A percentile compares a stretch with the other conserved stretches of the same genome.
Evolutionary conservation across 2,329 filamentous ascomycete species (phyloP).

Genomic region (Alternaria ethzedia): DNA sequence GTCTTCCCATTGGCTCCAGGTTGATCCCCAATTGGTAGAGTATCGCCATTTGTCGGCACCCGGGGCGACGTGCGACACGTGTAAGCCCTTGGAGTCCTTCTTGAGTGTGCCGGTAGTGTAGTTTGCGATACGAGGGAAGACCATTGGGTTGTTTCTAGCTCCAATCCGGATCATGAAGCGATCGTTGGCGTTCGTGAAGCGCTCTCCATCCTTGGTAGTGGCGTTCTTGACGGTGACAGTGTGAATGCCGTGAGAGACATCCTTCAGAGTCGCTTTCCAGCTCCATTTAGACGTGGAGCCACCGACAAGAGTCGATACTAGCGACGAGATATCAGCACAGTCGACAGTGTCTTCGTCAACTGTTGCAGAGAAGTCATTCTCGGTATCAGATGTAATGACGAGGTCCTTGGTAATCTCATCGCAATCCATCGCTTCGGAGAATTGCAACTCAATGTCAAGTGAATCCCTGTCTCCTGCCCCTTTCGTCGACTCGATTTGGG

Average conservation of each 20-base stretch:
- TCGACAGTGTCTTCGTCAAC: not conserved
- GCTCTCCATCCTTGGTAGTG: conserved; percentile 50
- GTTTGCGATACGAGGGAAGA: not conserved
- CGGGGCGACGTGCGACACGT: not conserved
- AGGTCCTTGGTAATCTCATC: not conserved
- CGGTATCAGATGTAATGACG: not conserved
- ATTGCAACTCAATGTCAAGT: not conserved
- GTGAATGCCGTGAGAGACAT: conserved; percentile 68
- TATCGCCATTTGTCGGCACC: not conserved
- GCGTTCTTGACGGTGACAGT: conserved; percentile 64
- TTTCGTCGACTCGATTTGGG: conserved; percentile 58
- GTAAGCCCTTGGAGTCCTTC: not conserved
- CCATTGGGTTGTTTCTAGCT: conserved; percentile 57
- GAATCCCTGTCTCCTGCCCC: conserved; percentile 42
- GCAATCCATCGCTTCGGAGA: not conserved
- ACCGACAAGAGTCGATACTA: not conserved
- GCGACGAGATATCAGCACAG: not conserved
- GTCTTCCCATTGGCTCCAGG: not conserved
- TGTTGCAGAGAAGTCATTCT: not conserved
- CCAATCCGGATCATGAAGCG: conserved; percentile 68
- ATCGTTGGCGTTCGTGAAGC: conserved; percentile 61
- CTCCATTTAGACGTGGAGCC: conserved; percentile 29
- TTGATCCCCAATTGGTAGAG: not conserved
- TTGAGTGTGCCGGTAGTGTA: not conserved
- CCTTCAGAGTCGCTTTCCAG: conserved; percentile 59